Percentiles rank a stretch among this genome's conserved stretches.
Conservation (phyloP, 2,329 filamentous ascomycete genomes). For the Didymosphaeria variabile region DNA sequence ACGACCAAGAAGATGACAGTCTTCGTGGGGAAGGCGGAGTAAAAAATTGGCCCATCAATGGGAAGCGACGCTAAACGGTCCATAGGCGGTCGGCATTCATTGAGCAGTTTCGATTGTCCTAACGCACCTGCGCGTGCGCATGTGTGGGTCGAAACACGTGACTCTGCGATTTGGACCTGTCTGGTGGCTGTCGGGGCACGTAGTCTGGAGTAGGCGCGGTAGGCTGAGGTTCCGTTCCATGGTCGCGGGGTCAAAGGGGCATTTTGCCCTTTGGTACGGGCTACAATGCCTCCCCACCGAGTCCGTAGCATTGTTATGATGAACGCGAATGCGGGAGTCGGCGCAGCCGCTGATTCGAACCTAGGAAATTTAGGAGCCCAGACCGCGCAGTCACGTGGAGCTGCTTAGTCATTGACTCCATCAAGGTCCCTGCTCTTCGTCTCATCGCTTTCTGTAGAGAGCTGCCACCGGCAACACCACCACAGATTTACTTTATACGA, state of each 20-base stretch:
- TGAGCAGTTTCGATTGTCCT: not conserved
- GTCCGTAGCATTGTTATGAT: conserved; percentile 8
- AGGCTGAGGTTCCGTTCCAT: conserved; percentile 14
- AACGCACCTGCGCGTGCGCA: not conserved
- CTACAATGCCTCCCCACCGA: conserved; percentile 10
- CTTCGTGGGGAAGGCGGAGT: conserved; percentile 45
- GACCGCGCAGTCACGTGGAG: conserved; percentile 3
- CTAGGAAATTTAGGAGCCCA: conserved; percentile 7
- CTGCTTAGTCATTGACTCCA: not conserved
- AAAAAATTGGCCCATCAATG: conserved; percentile 20
- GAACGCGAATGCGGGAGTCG: not conserved
- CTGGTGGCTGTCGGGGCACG: conserved; percentile 16
- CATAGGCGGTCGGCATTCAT: not conserved
- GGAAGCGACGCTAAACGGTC: not conserved
- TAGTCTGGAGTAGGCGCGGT: conserved; percentile 22
- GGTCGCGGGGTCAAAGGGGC: conserved; percentile 5
- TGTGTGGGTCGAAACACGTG: conserved; percentile 27
- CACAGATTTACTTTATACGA: no score
- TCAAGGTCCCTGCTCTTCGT: not conserved
- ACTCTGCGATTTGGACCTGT: conserved; percentile 24
- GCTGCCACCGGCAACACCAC: no score
- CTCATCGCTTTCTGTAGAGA: no score
- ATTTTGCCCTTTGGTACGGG: not conserved
- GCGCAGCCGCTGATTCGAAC: not conserved
- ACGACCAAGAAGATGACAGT: conserved; percentile 37